A percentile compares a stretch with the other conserved stretches of the same genome.
Conservation (phyloP, 805 yeast genomes). For the Ogataea paraovalis region DNA sequence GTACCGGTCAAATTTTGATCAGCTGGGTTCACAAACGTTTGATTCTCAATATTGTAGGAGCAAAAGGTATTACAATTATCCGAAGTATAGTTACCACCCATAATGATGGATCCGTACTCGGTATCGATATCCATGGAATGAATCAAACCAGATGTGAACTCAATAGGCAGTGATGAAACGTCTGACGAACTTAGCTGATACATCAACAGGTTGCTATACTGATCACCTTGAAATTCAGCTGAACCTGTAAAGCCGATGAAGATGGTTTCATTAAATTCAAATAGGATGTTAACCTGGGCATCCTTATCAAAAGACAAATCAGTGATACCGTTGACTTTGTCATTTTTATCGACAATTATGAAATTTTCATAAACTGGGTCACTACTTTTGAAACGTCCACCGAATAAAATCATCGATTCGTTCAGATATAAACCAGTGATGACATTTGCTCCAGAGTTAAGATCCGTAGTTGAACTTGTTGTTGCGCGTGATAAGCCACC, state of each 20-base stretch:
- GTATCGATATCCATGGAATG: slow-evolving; percentile 39
- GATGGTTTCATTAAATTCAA: slow-evolving; percentile 36
- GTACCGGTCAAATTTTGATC: slow-evolving; percentile 42
- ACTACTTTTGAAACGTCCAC: slow-evolving; percentile 49
- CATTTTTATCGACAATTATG: slow-evolving; percentile 16
- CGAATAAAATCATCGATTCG: slow-evolving; percentile 47
- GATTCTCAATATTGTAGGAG: slow-evolving; percentile 50
- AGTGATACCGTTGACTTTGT: slow-evolving; percentile 7
- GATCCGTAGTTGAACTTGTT: not conserved
- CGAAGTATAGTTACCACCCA: slow-evolving; percentile 68
- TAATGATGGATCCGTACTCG: slow-evolving; percentile 44
- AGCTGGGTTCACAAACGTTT: slow-evolving; percentile 50
- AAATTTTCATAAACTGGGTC: slow-evolving; percentile 16
- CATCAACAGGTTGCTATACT: slow-evolving; percentile 44
- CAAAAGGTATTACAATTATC: slow-evolving; percentile 58
- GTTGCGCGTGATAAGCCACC: slow-evolving; percentile 11
- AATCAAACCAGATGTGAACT: slow-evolving; percentile 35
- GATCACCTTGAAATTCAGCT: slow-evolving; percentile 19
- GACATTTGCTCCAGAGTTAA: slow-evolving; percentile 12
- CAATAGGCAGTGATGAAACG: slow-evolving; percentile 36
- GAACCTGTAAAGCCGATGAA: slow-evolving; percentile 45
- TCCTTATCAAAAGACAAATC: slow-evolving; percentile 18
- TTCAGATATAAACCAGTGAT: slow-evolving; percentile 43
- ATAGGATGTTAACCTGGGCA: slow-evolving; percentile 25
- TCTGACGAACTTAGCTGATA: slow-evolving; percentile 45